Base-by-base conservation (phyloP, 2,329 filamentous ascomycete genomes). In the Nemania sp. region DNA sequence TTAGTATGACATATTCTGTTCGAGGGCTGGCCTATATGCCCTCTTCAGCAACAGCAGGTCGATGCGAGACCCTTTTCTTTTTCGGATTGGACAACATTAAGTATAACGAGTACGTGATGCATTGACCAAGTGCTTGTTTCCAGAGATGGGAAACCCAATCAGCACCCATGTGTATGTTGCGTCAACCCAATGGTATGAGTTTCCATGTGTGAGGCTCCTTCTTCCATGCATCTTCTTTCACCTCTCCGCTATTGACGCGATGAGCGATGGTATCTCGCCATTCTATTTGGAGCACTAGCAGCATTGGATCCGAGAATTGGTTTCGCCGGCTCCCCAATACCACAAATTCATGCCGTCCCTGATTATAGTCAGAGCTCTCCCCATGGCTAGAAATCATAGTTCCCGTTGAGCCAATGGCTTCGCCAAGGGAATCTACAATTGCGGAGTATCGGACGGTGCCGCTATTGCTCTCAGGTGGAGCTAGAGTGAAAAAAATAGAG, bases 211-310 rank as follows among this genome's bases (percentile, higher is more conserved):
- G 45, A 48, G 34, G 33, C 34, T 26, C 22, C 24, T 24, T 48
- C 31, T 37, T 23, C 44, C 44, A 37, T 8, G 34, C 33, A 22
- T 17, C 34, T 31, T 48, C 33, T 37, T 20, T 24, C 15, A 48
- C 31, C 45, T 30, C 45, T 30, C 33, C 45, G 11, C 45, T n/a
- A 34, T 48, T 48, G 24, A 40, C 17, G 20, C 45, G 33, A 17
- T 39, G 24, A 30, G 45, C 45, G 34, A 48, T 40, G 45, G n/a
- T 17, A 15, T 40, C 33, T 20, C 20, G 44, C 20, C 44, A 37
- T 28, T 30, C 44, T 47, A 47, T 47, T 24, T 39, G 31, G 44
- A 47, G 31, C 31, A 47, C 44, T 12, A 47, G 44, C 11, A 37
- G 20, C 31, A 28, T 37, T 26, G 33, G 44, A 28, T 39, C 23